A percentile compares a stretch with the other conserved stretches of the same genome.
Conservation (phyloP, 768 basidiomycete species). For the Russula abietina region DNA sequence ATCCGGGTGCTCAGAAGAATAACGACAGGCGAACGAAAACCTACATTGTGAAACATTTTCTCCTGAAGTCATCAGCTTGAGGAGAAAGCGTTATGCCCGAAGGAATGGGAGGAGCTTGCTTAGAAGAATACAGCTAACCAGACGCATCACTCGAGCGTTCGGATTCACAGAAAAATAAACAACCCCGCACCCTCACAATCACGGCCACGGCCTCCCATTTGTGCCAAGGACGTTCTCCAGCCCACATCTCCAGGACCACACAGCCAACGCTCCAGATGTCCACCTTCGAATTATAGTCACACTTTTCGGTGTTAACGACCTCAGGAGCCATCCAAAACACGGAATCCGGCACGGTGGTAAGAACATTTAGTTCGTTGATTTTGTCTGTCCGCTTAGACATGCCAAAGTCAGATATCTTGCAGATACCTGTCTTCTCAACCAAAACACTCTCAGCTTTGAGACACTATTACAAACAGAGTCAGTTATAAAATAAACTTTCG, state of each 20-base stretch:
- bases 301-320: slow-evolving; percentile 79
- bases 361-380: slow-evolving; percentile 68
- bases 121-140: slow-evolving; percentile 72
- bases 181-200: slow-evolving; percentile 75
- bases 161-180: background rate
- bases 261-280: slow-evolving; percentile 99
- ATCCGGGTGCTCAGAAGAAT: background rate
- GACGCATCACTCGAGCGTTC: background rate
- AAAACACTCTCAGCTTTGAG: slow-evolving; percentile 98
- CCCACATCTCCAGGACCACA: slow-evolving; percentile 99
- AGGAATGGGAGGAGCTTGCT: slow-evolving; percentile 85
- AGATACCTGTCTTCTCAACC: slow-evolving; percentile 83
- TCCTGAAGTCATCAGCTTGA: slow-evolving; percentile 79
- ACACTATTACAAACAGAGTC: slow-evolving; percentile 43
- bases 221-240: slow-evolving; percentile 91
- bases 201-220: slow-evolving; percentile 87
- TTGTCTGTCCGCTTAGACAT: slow-evolving; percentile 96
- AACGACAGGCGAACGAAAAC: slow-evolving; percentile 27
- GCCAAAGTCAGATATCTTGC: slow-evolving; percentile 98
- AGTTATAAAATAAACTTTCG: background rate
- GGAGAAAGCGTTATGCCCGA: slow-evolving; percentile 69
- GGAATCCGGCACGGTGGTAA: slow-evolving; percentile 94
- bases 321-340: slow-evolving; percentile 99
- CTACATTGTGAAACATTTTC: slow-evolving; percentile 84
- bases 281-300: slow-evolving; percentile 93